A percentile compares a stretch with the other conserved stretches of the same genome.
These are phyloP conservation scores for Samsoniella hepiali DNA, from an alignment of 2,329 filamentous ascomycete genomes.

Conservation along the genomic window DNA sequence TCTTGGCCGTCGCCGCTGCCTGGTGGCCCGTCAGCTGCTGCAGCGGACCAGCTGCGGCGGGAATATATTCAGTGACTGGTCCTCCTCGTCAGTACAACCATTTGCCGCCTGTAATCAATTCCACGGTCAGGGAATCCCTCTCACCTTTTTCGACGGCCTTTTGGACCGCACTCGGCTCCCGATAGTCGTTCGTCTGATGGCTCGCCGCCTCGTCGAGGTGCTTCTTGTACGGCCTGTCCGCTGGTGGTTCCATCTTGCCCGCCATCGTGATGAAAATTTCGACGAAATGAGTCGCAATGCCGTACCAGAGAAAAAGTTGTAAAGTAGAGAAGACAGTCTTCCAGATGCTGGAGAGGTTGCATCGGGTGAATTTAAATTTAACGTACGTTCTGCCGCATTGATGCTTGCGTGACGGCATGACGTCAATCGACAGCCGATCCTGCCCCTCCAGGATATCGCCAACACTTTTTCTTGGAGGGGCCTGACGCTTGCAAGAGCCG, in stretches of 20 bases:
- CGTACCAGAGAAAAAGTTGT: not conserved
- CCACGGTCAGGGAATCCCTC: not conserved
- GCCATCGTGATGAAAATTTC: not conserved
- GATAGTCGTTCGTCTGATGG: constrained; percentile 7
- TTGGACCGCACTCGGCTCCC: constrained; percentile 3
- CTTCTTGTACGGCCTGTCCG: constrained; percentile 16
- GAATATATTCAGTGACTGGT: constrained; percentile 43
- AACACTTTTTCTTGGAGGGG: constrained; percentile 14
- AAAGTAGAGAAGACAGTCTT: too few relatives aligned
- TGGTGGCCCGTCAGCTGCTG: constrained; percentile 32
- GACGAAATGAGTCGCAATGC: not conserved
- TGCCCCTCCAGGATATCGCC: constrained; percentile 18
- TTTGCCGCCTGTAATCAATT: not conserved
- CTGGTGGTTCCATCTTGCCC: constrained; percentile 6
- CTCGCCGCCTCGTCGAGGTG: constrained; percentile 16
- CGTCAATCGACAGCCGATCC: constrained; percentile 16
- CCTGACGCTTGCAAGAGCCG: not conserved
- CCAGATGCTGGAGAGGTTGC: not conserved
- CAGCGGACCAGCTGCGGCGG: constrained; percentile 41
- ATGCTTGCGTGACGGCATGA: constrained; percentile 13
- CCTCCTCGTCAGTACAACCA: not conserved
- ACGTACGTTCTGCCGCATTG: not conserved
- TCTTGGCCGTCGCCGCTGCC: constrained; percentile 17
- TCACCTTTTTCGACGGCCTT: constrained; percentile 9
- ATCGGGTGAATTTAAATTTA: not conserved